A percentile compares a stretch with the other conserved stretches of the same genome.
Evolutionary conservation across 2,329 filamentous ascomycete genomes (phyloP).

Genomic region (Ceratocystis smalleyi): DNA sequence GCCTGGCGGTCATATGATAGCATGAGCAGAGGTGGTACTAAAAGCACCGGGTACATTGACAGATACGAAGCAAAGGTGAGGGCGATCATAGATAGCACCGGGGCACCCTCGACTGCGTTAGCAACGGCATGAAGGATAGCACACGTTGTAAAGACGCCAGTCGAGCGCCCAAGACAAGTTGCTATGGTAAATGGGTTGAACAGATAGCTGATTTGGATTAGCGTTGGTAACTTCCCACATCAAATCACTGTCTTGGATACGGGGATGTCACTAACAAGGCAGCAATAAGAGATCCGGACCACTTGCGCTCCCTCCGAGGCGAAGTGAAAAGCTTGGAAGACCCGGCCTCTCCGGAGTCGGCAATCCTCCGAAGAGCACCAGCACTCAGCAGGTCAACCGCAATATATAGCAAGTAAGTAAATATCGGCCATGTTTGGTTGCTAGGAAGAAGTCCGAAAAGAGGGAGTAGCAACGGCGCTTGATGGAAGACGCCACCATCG

Average conservation of each 20-base stretch:
- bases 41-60: slow-evolving; percentile 76
- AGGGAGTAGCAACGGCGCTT: slow-evolving; percentile 79
- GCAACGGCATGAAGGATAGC: slow-evolving; percentile 73
- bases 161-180: slow-evolving; percentile 79
- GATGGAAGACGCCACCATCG: slow-evolving; percentile 70
- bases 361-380: slow-evolving; percentile 61
- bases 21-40: slow-evolving; percentile 67
- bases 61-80: slow-evolving; percentile 79
- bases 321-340: slow-evolving; percentile 66
- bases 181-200: slow-evolving; percentile 91
- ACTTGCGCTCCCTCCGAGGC: slow-evolving; percentile 53
- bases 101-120: slow-evolving; percentile 60
- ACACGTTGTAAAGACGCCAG: slow-evolving; percentile 74
- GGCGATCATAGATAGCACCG: slow-evolving; percentile 64
- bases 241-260: background rate
- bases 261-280: slow-evolving; percentile 45
- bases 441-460: slow-evolving; percentile 79
- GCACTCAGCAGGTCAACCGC: slow-evolving; percentile 69
- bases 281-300: slow-evolving; percentile 59
- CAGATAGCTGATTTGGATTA: slow-evolving; percentile 47
- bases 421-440: slow-evolving; percentile 47
- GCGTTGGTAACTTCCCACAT: background rate
- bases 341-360: slow-evolving; percentile 62
- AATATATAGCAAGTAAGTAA: slow-evolving; percentile 69
- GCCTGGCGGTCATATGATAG: slow-evolving; percentile 58